phyloP scores from a whole-genome alignment of 2,329 filamentous ascomycete genomes.

The Penicillium sp. region DNA sequence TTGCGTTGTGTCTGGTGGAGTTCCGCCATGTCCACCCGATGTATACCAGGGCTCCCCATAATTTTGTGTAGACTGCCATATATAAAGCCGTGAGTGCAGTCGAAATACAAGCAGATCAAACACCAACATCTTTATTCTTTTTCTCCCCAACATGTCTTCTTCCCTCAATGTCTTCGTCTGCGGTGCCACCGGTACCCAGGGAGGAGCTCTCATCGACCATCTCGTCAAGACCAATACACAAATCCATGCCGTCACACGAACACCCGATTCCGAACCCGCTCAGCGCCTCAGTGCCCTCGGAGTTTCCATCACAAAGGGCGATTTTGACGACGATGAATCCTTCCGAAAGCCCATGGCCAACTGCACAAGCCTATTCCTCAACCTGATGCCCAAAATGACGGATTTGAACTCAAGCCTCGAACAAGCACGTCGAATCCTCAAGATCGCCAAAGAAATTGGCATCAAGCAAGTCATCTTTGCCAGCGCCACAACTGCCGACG shows the following conservation, averaged over 20 bases:
- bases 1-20: not conserved
- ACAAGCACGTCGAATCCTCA: slow-evolving; percentile 29
- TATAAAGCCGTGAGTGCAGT: not conserved
- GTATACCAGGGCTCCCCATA: no score
- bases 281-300: slow-evolving; percentile 29
- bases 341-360: slow-evolving; percentile 30
- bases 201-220: slow-evolving; percentile 30
- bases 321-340: slow-evolving; percentile 31
- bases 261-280: slow-evolving; percentile 28
- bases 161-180: slow-evolving; percentile 28
- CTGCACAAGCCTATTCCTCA: slow-evolving; percentile 34
- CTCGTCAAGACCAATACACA: slow-evolving; percentile 29
- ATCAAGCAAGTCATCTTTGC: slow-evolving; percentile 36
- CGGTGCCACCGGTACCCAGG: slow-evolving; percentile 36
- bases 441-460: slow-evolving; percentile 29
- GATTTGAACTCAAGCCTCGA: slow-evolving; percentile 22
- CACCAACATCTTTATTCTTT: no score
- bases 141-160: slow-evolving; percentile 13
- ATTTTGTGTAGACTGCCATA: not conserved
- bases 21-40: not conserved
- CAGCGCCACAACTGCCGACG: slow-evolving; percentile 30
- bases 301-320: slow-evolving; percentile 33
- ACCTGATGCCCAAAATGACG: slow-evolving; percentile 19
- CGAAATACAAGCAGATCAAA: no score
- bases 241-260: slow-evolving; percentile 33